Conservation (phyloP, 805 yeast species). For the Blastobotrys attinorum region DNA sequence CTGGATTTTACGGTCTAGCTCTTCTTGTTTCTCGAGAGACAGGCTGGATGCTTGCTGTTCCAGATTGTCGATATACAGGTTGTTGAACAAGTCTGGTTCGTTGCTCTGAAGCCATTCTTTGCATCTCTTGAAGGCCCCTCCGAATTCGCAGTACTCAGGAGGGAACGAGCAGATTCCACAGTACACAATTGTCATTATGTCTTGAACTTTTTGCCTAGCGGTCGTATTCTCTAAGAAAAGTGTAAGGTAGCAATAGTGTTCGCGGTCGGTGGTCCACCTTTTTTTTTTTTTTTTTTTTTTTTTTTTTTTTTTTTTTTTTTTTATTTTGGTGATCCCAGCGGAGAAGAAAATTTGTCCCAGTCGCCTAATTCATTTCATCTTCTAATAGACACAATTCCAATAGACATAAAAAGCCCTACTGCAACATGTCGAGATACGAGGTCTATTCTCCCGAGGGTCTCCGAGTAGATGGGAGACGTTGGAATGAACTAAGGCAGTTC, state of each 20-base stretch:
- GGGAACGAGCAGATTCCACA: slow-evolving; percentile 80
- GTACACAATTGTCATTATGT: slow-evolving; percentile 37
- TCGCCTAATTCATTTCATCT: background rate
- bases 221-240: too few species aligned
- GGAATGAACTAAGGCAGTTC: slow-evolving; percentile 85
- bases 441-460: slow-evolving; percentile 93
- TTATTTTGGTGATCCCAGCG: background rate
- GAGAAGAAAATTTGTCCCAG: background rate
- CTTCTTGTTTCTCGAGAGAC: slow-evolving; percentile 73
- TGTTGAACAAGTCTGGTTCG: slow-evolving; percentile 47
- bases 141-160: slow-evolving; percentile 91
- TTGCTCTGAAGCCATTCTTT: slow-evolving; percentile 68
- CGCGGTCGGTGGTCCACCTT: background rate
- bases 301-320: too few species aligned
- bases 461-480: slow-evolving; percentile 83
- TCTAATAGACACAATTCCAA: background rate
- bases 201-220: too few species aligned
- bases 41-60: slow-evolving; percentile 38
- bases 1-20: slow-evolving; percentile 71
- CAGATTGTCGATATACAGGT: slow-evolving; percentile 49
- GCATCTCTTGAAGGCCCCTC: slow-evolving; percentile 71
- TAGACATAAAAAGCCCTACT: background rate
- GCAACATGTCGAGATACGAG: slow-evolving; percentile 38
- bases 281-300: too few species aligned
- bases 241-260: background rate